Evolutionary conservation across 257 asterid species (phyloP).

Genomic region (Solanum gracilifrons): DNA sequence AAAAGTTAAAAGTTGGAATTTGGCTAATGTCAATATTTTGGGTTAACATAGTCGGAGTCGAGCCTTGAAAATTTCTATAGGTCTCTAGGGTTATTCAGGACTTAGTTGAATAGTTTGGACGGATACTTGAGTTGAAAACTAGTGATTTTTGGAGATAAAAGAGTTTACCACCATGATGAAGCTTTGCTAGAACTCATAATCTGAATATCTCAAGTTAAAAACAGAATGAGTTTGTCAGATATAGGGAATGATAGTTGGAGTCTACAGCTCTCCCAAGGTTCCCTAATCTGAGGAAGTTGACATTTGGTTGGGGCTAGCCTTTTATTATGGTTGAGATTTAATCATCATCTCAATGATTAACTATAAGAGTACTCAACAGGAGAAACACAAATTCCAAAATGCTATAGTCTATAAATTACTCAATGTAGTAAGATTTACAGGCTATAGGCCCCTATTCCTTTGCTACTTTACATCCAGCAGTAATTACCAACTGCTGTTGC

Average conservation of each 20-base stretch:
- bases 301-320: not conserved
- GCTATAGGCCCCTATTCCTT: not conserved
- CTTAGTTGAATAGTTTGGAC: not conserved
- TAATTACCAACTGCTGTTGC: not conserved
- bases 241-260: not conserved
- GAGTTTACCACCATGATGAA: not conserved
- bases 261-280: not conserved
- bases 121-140: not conserved
- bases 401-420: not conserved
- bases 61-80: not conserved
- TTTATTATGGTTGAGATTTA: not conserved
- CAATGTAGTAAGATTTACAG: not conserved
- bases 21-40: not conserved
- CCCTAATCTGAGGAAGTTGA: not conserved
- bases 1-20: not conserved
- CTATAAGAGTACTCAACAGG: not conserved
- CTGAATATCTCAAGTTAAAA: too few relatives aligned
- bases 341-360: not conserved
- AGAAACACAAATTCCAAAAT: not conserved
- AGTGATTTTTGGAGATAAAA: not conserved
- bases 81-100: not conserved
- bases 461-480: not conserved
- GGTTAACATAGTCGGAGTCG: not conserved
- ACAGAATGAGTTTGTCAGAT: not conserved
- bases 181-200: not conserved